These are phyloP conservation scores for Skeletonema costatum DNA, from an alignment of 108 stramenopile genomes.

Conservation along the genomic window DNA sequence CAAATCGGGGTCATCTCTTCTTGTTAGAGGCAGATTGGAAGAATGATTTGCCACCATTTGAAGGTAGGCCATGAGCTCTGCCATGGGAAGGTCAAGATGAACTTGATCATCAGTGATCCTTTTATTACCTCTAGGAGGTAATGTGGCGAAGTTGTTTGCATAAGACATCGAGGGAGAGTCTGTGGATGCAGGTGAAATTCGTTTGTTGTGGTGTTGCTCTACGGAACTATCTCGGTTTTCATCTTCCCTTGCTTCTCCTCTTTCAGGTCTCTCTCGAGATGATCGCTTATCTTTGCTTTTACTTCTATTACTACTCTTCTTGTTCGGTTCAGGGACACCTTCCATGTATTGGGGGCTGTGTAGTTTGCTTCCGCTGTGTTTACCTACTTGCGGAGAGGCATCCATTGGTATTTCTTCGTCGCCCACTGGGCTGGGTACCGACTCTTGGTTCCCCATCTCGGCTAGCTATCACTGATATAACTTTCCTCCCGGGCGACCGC, in stretches of 20 bases:
- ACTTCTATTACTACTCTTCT: neutral
- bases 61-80: constrained; percentile 87
- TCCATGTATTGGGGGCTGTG: neutral
- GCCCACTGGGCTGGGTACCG: neutral
- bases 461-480: neutral
- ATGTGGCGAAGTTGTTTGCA: neutral
- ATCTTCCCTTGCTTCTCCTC: neutral
- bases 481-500: neutral
- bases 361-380: neutral
- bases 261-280: neutral
- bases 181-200: neutral
- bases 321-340: neutral
- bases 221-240: neutral
- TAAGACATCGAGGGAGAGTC: neutral
- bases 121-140: neutral
- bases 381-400: neutral
- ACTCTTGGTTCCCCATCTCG: neutral
- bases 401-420: neutral
- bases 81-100: constrained; percentile 75
- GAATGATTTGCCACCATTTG: constrained; percentile 86
- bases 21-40: constrained; percentile 77
- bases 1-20: constrained; percentile 86
- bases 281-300: neutral
- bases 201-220: neutral
- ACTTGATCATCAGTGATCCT: constrained; percentile 61